A percentile compares a stretch with the other conserved stretches of the same genome.
Conservation (phyloP, 2,329 filamentous ascomycete genomes). For the Didymella glomerata region DNA sequence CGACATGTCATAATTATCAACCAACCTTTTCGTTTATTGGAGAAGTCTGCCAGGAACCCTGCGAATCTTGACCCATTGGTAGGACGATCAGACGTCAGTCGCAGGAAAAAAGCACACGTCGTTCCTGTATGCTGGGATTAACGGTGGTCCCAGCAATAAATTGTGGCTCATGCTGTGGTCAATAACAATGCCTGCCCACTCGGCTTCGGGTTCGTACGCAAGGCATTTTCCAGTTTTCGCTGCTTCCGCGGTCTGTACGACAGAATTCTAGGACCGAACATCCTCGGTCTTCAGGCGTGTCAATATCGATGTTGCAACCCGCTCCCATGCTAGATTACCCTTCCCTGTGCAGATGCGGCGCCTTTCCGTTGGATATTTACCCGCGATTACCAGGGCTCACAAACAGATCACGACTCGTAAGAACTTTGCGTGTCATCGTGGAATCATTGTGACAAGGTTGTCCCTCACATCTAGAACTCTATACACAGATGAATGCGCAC, state of each 20-base stretch:
- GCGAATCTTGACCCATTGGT: slow-evolving; percentile 10
- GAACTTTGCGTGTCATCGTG: slow-evolving; percentile 22
- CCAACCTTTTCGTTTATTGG: slow-evolving; percentile 19
- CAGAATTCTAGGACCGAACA: slow-evolving; percentile 21
- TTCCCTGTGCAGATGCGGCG: slow-evolving; percentile 20
- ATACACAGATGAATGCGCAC: slow-evolving; percentile 33
- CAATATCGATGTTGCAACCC: slow-evolving; percentile 27
- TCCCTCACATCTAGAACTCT: slow-evolving; percentile 18
- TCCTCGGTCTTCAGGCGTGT: slow-evolving; percentile 19
- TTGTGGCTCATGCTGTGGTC: slow-evolving; percentile 47
- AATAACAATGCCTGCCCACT: slow-evolving; percentile 31
- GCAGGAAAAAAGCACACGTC: slow-evolving; percentile 33
- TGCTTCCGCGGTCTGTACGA: slow-evolving; percentile 20
- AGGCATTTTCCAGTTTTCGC: slow-evolving; percentile 2
- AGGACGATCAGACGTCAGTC: slow-evolving; percentile 37
- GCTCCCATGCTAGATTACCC: slow-evolving; percentile 26
- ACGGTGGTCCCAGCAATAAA: slow-evolving; percentile 49
- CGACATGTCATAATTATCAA: slow-evolving; percentile 28
- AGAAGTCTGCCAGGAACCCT: slow-evolving; percentile 1
- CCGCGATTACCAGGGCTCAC: slow-evolving; percentile 8
- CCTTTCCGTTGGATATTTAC: slow-evolving; percentile 15
- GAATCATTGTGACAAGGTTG: slow-evolving; percentile 28
- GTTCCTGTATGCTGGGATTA: slow-evolving; percentile 47
- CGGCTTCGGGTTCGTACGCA: slow-evolving; percentile 26
- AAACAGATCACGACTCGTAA: slow-evolving; percentile 22